These are phyloP conservation scores for Parathielavia appendiculata DNA, from an alignment of 495 filamentous ascomycete genomes.

Conservation along the genomic window DNA sequence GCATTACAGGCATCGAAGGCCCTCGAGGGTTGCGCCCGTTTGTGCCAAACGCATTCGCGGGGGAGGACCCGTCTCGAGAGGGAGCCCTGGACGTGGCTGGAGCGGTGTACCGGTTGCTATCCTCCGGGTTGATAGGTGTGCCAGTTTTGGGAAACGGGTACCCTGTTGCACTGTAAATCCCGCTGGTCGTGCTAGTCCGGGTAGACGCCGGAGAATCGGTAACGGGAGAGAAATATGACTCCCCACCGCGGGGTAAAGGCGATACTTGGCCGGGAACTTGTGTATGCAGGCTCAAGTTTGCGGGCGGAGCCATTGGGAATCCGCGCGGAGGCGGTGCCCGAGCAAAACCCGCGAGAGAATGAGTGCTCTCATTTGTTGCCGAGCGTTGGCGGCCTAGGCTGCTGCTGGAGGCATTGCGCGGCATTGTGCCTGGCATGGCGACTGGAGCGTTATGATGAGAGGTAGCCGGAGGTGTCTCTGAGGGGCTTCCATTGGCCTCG, in stretches of 20 bases:
- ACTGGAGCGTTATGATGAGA: slow-evolving; percentile 21
- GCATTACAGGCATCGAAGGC: slow-evolving; percentile 77
- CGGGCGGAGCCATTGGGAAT: slow-evolving; percentile 58
- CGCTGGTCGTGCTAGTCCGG: slow-evolving; percentile 61
- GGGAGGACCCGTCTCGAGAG: slow-evolving; percentile 69
- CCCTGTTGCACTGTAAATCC: slow-evolving; percentile 54
- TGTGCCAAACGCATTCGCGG: slow-evolving; percentile 52
- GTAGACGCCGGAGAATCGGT: slow-evolving; percentile 78
- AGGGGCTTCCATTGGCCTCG: slow-evolving; percentile 29
- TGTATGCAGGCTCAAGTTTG: slow-evolving; percentile 68
- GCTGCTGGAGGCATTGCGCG: slow-evolving; percentile 72
- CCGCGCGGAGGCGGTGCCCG: slow-evolving; percentile 56
- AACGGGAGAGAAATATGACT: slow-evolving; percentile 89
- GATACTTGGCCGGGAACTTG: slow-evolving; percentile 44
- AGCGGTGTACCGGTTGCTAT: slow-evolving; percentile 75
- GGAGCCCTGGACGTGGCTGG: slow-evolving; percentile 74
- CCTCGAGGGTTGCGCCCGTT: slow-evolving; percentile 66
- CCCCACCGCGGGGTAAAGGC: slow-evolving; percentile 48
- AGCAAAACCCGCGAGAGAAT: slow-evolving; percentile 44
- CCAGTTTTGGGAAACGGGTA: slow-evolving; percentile 75
- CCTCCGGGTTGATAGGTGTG: slow-evolving; percentile 60
- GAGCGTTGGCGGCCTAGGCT: slow-evolving; percentile 78
- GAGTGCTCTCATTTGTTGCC: slow-evolving; percentile 64
- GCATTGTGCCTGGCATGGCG: slow-evolving; percentile 45
- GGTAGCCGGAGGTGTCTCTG: slow-evolving; percentile 13